Evolutionary conservation across 2,329 filamentous ascomycete genomes (phyloP).

Genomic region (Lomentospora prolificans): DNA sequence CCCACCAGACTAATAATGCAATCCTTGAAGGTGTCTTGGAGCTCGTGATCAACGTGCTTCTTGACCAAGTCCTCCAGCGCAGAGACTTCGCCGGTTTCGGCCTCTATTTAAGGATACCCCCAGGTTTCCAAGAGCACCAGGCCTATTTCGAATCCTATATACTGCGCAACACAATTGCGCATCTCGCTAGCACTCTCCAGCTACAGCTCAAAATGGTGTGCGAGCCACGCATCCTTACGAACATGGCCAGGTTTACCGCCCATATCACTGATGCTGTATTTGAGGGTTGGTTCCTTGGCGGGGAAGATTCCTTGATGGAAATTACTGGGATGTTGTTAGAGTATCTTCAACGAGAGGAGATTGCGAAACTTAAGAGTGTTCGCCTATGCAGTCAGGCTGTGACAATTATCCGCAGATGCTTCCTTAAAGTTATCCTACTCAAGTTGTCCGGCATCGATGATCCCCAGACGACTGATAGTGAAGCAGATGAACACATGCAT

Average conservation of each 20-base stretch:
- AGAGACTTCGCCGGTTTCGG: constrained; percentile 89
- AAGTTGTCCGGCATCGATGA: constrained; percentile 77
- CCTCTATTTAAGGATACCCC: constrained; percentile 77
- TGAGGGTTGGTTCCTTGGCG: constrained; percentile 93
- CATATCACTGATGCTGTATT: constrained; percentile 87
- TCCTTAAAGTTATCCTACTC: constrained; percentile 71
- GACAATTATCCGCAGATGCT: constrained; percentile 61
- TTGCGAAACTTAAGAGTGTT: constrained; percentile 74
- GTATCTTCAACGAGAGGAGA: constrained; percentile 76
- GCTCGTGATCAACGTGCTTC: constrained; percentile 68
- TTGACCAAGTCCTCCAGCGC: constrained; percentile 72
- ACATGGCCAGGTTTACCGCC: constrained; percentile 68
- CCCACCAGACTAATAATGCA: constrained; percentile 51
- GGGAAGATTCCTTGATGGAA: constrained; percentile 72
- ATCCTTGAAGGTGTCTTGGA: constrained; percentile 70
- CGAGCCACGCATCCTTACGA: constrained; percentile 77
- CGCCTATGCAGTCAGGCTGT: constrained; percentile 84
- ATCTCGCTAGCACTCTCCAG: constrained; percentile 60
- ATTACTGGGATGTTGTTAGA: constrained; percentile 80
- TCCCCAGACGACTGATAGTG: constrained; percentile 43
- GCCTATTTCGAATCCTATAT: constrained; percentile 92
- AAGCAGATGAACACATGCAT: constrained; percentile 49
- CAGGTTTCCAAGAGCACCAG: constrained; percentile 88
- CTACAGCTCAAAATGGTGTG: constrained; percentile 61
- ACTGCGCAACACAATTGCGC: constrained; percentile 62